Base-by-base conservation (phyloP, 345 rosid genomes). In the thale cress (Arabidopsis thaliana) region DNA sequence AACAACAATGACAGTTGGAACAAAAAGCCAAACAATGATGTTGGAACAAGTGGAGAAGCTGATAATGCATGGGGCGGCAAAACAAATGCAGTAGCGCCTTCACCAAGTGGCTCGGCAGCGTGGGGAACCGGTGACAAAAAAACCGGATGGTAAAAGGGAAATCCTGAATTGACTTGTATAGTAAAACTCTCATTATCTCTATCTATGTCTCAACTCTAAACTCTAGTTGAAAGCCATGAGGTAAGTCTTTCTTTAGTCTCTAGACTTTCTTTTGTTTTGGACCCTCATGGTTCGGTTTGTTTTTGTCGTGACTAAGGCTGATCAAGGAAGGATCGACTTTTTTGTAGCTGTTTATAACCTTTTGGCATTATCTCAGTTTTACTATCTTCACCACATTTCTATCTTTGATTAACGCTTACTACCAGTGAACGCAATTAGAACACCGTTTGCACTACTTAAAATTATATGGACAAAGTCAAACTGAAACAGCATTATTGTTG, bases 1-100 rank as follows among this genome's bases (percentile, higher is more conserved):
- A 69, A 62, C 71, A 70, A 7, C 76, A 64, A 40, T 48, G 74
- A 65, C 16, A 71, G 72, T 20, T 65, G 80, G 80, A 24, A 46
- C 58, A 76, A 61, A 3, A 61, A 53, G 64, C 49, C 79, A 23
- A 22, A 25, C 32, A 50, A 28, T 55, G 65, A 49, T 67, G 73
- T 38, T 1, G 45, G 56, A 42, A 59, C 46, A 2, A 59, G 73
- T 33, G 74, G 56, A 13, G 79, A 23, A 20, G 67, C 52, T 1
- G 63, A 57, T 60, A 58, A 38, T 7, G 78, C 59, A 12, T 67
- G 79, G 79, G 79, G 74, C 33, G 23, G 32, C 23, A 59, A 68
- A 23, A 33, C 79, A 14, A 33, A 68, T 1, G 52, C 66, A 55
- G 74, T 36, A 42, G 1, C 44, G 0, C 13, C 76, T 12, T 46